Conservation (phyloP, 176 grass and related monocot species). For the Rhynchospora breviuscula region DNA sequence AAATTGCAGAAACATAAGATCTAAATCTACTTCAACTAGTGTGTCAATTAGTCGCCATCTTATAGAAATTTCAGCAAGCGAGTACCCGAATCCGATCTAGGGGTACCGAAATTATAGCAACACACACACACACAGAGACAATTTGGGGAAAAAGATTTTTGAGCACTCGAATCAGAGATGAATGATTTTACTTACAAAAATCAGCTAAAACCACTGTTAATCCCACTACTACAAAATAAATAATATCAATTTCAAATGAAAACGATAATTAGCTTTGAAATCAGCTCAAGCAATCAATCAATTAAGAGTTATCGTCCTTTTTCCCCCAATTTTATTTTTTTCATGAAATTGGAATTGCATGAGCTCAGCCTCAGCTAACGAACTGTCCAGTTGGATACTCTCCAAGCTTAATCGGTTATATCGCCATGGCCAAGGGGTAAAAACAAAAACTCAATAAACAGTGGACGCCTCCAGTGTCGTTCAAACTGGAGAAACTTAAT, state of each 20-base stretch:
- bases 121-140: background rate
- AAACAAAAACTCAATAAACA: background rate
- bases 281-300: conserved; percentile 10
- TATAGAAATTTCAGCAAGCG: background rate
- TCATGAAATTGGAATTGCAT: background rate
- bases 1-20: background rate
- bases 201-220: background rate
- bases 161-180: background rate
- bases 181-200: background rate
- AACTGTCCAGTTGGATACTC: background rate
- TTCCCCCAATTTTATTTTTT: background rate
- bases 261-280: background rate
- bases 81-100: background rate
- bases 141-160: background rate
- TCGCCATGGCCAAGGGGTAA: background rate
- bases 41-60: background rate
- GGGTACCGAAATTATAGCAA: background rate
- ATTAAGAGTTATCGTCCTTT: background rate
- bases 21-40: background rate
- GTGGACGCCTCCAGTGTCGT: background rate
- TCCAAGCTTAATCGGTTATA: background rate
- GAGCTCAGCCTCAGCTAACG: background rate
- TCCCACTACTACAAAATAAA: background rate
- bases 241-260: background rate
- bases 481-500: background rate